Conservation (phyloP, 768 basidiomycete species). For the Coprinellus micaceus region DNA sequence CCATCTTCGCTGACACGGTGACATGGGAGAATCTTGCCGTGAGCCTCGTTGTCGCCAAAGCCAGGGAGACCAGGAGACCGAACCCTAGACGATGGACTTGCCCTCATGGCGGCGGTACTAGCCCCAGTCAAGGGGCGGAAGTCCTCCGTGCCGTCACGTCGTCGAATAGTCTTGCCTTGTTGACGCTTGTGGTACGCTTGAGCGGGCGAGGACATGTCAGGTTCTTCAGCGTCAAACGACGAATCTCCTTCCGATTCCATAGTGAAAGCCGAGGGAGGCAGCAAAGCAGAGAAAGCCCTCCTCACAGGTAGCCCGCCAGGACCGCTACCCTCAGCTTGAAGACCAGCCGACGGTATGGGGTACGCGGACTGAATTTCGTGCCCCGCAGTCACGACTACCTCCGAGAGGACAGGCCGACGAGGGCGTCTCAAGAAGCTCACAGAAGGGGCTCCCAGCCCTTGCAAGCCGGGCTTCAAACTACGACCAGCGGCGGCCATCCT, state of each 20-base stretch:
- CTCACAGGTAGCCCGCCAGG: conserved; percentile 52
- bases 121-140: conserved; percentile 71
- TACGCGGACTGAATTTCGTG: conserved; percentile 38
- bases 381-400: conserved; percentile 50
- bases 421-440: conserved; percentile 53
- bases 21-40: conserved; percentile 92
- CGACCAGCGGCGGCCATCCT: conserved; percentile 48
- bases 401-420: conserved; percentile 66
- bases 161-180: conserved; percentile 69
- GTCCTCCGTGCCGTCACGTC: conserved; percentile 81
- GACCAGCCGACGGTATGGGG: conserved; percentile 32
- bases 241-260: conserved; percentile 40
- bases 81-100: conserved; percentile 57
- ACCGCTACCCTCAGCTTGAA: conserved; percentile 22
- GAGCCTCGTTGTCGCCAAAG: conserved; percentile 89
- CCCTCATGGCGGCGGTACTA: conserved; percentile 48
- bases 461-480: conserved; percentile 46
- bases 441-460: conserved; percentile 53
- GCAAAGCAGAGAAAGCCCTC: conserved; percentile 74
- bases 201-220: conserved; percentile 76
- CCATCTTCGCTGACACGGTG: conserved; percentile 93
- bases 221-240: conserved; percentile 51
- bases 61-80: conserved; percentile 67
- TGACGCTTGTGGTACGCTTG: conserved; percentile 78
- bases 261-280: conserved; percentile 56